phyloP scores from a whole-genome alignment of 116 monocot genomes.

The Zostera marina region DNA sequence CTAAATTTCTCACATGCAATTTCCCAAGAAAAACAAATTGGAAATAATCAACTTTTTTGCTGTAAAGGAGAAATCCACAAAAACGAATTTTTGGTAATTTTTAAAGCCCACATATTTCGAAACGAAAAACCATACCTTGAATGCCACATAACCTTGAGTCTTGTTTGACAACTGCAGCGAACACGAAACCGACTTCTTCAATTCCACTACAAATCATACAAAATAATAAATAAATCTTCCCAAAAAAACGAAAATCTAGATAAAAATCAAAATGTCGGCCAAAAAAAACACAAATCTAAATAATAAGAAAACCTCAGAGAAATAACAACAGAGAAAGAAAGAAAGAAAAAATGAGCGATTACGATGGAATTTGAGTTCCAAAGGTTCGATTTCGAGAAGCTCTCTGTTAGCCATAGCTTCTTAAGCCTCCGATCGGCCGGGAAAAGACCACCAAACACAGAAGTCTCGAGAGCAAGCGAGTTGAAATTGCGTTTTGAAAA shows the following conservation, averaged over 20 bases:
- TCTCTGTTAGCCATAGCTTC: conserved; percentile 46
- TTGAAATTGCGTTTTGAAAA: too few species aligned
- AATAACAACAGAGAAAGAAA: background rate
- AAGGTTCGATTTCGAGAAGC: conserved; percentile 68
- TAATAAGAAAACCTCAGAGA: background rate
- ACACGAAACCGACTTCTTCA: conserved; percentile 79
- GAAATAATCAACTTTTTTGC: background rate
- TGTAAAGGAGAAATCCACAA: background rate
- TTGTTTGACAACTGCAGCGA: conserved; percentile 55
- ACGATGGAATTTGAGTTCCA: conserved; percentile 82
- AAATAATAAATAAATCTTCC: background rate
- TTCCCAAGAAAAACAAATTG: background rate
- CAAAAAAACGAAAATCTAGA: conserved; percentile 1
- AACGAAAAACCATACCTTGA: conserved; percentile 40
- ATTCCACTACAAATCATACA: conserved; percentile 33
- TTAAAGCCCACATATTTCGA: too few species aligned
- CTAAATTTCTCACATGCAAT: conserved; percentile 12
- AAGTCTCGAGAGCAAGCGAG: too few species aligned
- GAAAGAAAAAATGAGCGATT: conserved; percentile 7
- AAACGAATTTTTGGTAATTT: background rate
- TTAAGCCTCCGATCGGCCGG: too few species aligned
- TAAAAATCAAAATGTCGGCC: background rate
- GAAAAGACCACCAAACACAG: too few species aligned
- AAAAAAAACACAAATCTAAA: background rate
- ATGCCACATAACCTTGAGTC: conserved; percentile 49